These are phyloP conservation scores for Amorphotheca resinae DNA, from an alignment of 495 filamentous ascomycete genomes.

Conservation along the genomic window DNA sequence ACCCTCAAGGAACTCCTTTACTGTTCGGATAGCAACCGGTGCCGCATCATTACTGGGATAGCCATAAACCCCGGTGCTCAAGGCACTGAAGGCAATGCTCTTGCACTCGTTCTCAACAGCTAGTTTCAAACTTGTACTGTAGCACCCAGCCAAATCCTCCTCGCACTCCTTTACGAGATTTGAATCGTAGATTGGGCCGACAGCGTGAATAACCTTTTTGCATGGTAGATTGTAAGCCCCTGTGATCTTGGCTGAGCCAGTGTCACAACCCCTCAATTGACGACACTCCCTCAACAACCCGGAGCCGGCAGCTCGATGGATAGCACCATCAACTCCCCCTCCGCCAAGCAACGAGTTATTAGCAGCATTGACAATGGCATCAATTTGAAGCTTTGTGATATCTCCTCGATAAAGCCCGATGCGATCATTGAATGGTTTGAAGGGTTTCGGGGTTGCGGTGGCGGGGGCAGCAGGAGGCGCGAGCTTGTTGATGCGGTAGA, in stretches of 20 bases:
- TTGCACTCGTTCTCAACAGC: slow-evolving; percentile 51
- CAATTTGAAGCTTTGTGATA: slow-evolving; percentile 70
- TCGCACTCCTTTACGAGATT: slow-evolving; percentile 23
- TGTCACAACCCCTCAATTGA: slow-evolving; percentile 54
- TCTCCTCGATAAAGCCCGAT: slow-evolving; percentile 61
- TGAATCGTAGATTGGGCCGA: slow-evolving; percentile 66
- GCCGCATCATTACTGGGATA: slow-evolving; percentile 71
- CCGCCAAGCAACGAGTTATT: slow-evolving; percentile 70
- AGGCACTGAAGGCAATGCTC: slow-evolving; percentile 67
- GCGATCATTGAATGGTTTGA: slow-evolving; percentile 52
- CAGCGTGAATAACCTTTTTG: slow-evolving; percentile 74
- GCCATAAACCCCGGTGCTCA: slow-evolving; percentile 85
- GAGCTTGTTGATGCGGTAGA: slow-evolving; percentile 43
- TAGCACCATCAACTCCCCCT: slow-evolving; percentile 79
- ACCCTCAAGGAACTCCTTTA: slow-evolving; percentile 56
- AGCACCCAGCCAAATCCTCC: slow-evolving; percentile 52
- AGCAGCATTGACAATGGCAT: slow-evolving; percentile 88
- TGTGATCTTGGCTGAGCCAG: slow-evolving; percentile 78
- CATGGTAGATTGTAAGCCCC: slow-evolving; percentile 61
- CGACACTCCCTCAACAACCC: slow-evolving; percentile 56
- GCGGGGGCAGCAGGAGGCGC: slow-evolving; percentile 4
- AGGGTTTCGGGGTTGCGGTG: slow-evolving; percentile 14
- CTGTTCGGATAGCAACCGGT: slow-evolving; percentile 49
- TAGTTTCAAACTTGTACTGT: slow-evolving; percentile 58
- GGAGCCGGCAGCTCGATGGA: slow-evolving; percentile 71